phyloP scores from a whole-genome alignment of 2,329 filamentous ascomycete species.

The Ambrosiella cleistominuta region DNA sequence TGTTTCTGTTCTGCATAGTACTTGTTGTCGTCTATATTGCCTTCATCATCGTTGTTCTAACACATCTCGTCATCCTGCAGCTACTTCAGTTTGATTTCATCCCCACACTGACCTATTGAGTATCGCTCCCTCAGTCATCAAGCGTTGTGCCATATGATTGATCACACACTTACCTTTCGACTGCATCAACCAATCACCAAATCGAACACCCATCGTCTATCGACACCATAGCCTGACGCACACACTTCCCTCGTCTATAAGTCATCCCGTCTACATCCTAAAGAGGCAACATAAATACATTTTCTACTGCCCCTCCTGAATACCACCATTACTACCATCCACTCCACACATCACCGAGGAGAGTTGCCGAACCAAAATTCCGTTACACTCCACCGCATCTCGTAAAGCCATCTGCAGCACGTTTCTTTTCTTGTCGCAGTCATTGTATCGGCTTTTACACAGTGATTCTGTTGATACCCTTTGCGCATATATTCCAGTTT shows the following conservation, averaged over 20 bases:
- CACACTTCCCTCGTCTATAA: background rate
- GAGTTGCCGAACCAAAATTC: too few species aligned
- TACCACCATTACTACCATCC: too few species aligned
- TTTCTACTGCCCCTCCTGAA: background rate
- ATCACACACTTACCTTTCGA: background rate
- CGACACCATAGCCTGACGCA: background rate
- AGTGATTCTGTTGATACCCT: background rate
- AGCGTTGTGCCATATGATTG: background rate
- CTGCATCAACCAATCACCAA: background rate
- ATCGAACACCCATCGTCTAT: background rate
- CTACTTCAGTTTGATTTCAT: background rate
- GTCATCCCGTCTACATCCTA: background rate
- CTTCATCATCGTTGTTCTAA: background rate
- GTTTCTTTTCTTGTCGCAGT: background rate
- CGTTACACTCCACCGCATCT: background rate
- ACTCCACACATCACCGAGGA: too few species aligned
- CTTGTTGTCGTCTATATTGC: background rate
- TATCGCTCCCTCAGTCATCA: background rate
- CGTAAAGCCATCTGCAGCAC: background rate
- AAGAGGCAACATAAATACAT: background rate
- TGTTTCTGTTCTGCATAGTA: background rate
- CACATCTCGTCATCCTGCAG: background rate
- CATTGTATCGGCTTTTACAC: background rate
- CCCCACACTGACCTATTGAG: background rate
- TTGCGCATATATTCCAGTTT: background rate